phyloP scores from a whole-genome alignment of 2,329 filamentous ascomycete genomes.

The Paracorniculantispora psalliotae region DNA sequence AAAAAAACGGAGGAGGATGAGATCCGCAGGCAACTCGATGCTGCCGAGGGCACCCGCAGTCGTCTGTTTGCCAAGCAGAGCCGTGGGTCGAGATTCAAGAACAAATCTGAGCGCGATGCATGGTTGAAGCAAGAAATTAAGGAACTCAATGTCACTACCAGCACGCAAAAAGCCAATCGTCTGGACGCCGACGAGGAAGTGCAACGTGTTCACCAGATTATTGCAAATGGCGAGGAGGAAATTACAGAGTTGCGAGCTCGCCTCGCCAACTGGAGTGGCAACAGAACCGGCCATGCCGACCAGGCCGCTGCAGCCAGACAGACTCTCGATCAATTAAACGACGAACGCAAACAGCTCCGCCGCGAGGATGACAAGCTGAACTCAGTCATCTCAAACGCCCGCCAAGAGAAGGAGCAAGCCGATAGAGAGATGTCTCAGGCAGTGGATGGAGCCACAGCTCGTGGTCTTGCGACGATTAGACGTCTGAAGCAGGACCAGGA shows the following conservation, averaged over 20 bases:
- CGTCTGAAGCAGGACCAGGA: slow-evolving; percentile 74
- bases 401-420: slow-evolving; percentile 70
- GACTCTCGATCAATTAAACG: slow-evolving; percentile 69
- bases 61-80: slow-evolving; percentile 90
- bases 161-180: slow-evolving; percentile 76
- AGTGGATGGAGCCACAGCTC: slow-evolving; percentile 84
- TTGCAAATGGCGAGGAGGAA: slow-evolving; percentile 66
- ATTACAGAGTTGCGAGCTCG: slow-evolving; percentile 64
- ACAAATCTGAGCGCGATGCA: slow-evolving; percentile 80
- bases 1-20: slow-evolving; percentile 69
- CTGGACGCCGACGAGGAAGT: slow-evolving; percentile 84
- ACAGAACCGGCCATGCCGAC: slow-evolving; percentile 66
- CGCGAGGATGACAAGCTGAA: slow-evolving; percentile 85
- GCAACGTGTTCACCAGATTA: slow-evolving; percentile 62
- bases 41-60: slow-evolving; percentile 68
- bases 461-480: slow-evolving; percentile 81
- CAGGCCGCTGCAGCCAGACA: slow-evolving; percentile 75
- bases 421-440: slow-evolving; percentile 74
- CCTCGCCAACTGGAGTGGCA: slow-evolving; percentile 74
- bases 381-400: slow-evolving; percentile 69
- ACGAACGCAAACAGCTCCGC: slow-evolving; percentile 82
- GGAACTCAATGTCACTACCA: slow-evolving; percentile 70
- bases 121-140: slow-evolving; percentile 77
- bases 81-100: slow-evolving; percentile 79
- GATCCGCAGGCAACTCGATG: slow-evolving; percentile 66